These are phyloP conservation scores for Lasiosphaeria ovina DNA, from an alignment of 495 filamentous ascomycete species.

Conservation along the genomic window DNA sequence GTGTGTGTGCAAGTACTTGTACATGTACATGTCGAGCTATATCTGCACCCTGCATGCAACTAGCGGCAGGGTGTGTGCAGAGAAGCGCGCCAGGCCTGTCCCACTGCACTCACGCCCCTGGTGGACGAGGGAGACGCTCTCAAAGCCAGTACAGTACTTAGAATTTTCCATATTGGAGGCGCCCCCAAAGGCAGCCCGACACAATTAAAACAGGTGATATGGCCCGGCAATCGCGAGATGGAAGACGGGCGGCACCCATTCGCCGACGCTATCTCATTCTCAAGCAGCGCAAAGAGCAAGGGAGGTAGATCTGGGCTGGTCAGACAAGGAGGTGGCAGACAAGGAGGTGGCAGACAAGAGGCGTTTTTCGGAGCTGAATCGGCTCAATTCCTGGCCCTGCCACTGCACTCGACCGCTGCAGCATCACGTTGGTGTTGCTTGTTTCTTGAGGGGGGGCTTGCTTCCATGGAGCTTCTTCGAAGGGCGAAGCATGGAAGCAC, in stretches of 20 bases:
- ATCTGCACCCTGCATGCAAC: background rate
- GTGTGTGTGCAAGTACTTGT: background rate
- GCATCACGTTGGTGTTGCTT: slow-evolving; percentile 20
- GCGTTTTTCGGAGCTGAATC: slow-evolving; percentile 21
- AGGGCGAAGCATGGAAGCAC: slow-evolving; percentile 18
- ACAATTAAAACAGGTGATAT: slow-evolving; percentile 31
- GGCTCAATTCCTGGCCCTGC: slow-evolving; percentile 29
- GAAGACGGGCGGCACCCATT: slow-evolving; percentile 4
- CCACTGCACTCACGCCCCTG: slow-evolving; percentile 23
- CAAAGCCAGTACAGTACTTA: slow-evolving; percentile 7
- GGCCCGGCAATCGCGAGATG: slow-evolving; percentile 33
- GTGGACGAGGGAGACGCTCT: slow-evolving; percentile 13
- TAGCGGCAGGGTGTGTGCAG: slow-evolving; percentile 12
- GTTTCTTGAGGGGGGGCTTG: slow-evolving; percentile 19
- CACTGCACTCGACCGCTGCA: slow-evolving; percentile 2
- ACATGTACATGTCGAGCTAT: background rate
- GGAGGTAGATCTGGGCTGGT: background rate
- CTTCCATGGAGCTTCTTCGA: slow-evolving; percentile 4
- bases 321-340: background rate
- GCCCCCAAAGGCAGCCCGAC: slow-evolving; percentile 27
- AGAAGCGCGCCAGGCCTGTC: slow-evolving; percentile 5
- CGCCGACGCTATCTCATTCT: slow-evolving; percentile 3
- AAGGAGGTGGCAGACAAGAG: background rate
- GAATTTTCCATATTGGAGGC: slow-evolving; percentile 38
- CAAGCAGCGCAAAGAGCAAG: background rate